Conservation (phyloP, 768 basidiomycete species). For the Pleurotus cornucopiae region DNA sequence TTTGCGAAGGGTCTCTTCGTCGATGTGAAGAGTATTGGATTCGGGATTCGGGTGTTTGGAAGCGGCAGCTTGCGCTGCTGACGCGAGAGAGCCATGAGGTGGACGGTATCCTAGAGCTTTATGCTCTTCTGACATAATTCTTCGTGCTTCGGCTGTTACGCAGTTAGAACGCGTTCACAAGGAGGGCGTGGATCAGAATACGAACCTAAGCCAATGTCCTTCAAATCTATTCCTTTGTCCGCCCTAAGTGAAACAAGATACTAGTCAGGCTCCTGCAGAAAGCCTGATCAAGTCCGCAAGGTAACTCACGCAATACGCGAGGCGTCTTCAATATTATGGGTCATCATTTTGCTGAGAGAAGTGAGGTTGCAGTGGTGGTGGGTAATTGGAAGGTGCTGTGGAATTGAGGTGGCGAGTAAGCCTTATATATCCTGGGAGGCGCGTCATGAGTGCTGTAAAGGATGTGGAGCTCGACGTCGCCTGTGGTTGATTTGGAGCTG, state of each 20-base stretch:
- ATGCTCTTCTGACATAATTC: slow-evolving; percentile 5
- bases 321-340: background rate
- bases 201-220: slow-evolving; percentile 1
- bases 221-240: slow-evolving; percentile 2
- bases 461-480: background rate
- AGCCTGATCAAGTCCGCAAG: no score
- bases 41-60: background rate
- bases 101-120: slow-evolving; percentile 5
- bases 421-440: background rate
- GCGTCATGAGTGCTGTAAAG: background rate
- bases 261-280: background rate
- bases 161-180: background rate
- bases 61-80: slow-evolving; percentile 4
- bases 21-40: background rate
- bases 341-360: background rate
- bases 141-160: background rate
- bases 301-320: slow-evolving; percentile 1
- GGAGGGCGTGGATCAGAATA: background rate
- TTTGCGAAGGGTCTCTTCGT: background rate
- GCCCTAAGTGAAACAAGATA: background rate
- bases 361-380: background rate
- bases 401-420: background rate
- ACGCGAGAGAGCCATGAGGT: slow-evolving; percentile 1
- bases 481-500: no score
- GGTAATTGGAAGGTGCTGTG: background rate